Conservation (phyloP, 345 rosid genomes). For the Aethionema arabicum region DNA sequence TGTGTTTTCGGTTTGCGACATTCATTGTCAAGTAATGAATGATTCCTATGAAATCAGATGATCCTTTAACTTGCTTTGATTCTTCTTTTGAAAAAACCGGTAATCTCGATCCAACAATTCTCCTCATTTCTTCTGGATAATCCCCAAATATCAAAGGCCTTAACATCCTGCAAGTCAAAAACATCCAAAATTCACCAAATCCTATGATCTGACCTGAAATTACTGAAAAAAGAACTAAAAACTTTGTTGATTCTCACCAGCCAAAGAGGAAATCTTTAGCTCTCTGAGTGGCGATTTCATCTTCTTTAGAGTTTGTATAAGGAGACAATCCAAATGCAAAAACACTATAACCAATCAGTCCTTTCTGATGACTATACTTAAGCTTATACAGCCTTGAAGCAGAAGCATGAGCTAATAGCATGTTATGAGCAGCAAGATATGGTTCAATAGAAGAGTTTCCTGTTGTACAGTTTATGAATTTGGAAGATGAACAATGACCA, state of each 20-base stretch:
- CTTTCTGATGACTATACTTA: slow-evolving; percentile 53
- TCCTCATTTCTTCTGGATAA: slow-evolving; percentile 66
- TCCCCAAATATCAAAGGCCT: slow-evolving; percentile 72
- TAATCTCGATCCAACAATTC: slow-evolving; percentile 57
- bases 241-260: slow-evolving; percentile 41
- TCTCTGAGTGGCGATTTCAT: slow-evolving; percentile 48
- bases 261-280: slow-evolving; percentile 45
- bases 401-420: slow-evolving; percentile 71
- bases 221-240: background rate
- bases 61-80: slow-evolving; percentile 56
- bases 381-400: slow-evolving; percentile 54
- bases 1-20: slow-evolving; percentile 36
- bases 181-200: too few relatives aligned
- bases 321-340: slow-evolving; percentile 43
- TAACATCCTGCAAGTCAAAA: slow-evolving; percentile 41
- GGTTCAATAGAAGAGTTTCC: slow-evolving; percentile 79
- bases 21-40: slow-evolving; percentile 40
- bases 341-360: slow-evolving; percentile 48
- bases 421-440: slow-evolving; percentile 59
- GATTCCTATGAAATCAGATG: slow-evolving; percentile 62
- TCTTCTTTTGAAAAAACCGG: slow-evolving; percentile 57
- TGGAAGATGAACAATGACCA: slow-evolving; percentile 43
- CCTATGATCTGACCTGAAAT: background rate
- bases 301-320: slow-evolving; percentile 47
- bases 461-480: slow-evolving; percentile 30